Conservation (phyloP, 768 basidiomycete genomes). For the Panaeolus cyanescens region DNA sequence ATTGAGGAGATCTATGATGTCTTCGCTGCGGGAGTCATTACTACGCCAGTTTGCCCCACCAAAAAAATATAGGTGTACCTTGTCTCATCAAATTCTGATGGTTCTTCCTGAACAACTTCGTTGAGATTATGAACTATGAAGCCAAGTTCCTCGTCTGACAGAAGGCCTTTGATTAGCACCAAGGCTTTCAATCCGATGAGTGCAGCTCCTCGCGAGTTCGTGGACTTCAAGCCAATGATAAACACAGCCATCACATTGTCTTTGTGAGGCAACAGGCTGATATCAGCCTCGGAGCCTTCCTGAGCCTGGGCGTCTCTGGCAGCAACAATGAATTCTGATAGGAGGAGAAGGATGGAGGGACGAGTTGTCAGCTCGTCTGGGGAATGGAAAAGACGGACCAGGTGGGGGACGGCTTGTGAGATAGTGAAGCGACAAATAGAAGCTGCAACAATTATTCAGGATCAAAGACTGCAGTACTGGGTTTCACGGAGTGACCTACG, state of each 20-base stretch:
- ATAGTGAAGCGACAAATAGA: conserved; percentile 69
- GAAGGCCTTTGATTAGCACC: conserved; percentile 60
- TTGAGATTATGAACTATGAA: conserved; percentile 79
- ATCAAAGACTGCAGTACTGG: neutral
- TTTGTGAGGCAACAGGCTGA: conserved; percentile 61
- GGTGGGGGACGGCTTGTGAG: conserved; percentile 68
- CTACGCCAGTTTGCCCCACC: neutral
- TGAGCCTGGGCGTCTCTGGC: conserved; percentile 40
- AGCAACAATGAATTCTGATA: conserved; percentile 65
- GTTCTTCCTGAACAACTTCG: conserved; percentile 60
- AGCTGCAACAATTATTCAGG: conserved; percentile 41
- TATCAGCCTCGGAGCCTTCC: conserved; percentile 20
- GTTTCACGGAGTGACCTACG: conserved; percentile 48
- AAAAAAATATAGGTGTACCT: conserved; percentile 37
- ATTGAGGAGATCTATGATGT: conserved; percentile 62
- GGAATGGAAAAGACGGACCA: conserved; percentile 74
- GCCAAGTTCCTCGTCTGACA: conserved; percentile 73
- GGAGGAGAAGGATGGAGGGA: conserved; percentile 62
- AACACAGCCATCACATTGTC: conserved; percentile 74
- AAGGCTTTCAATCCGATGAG: conserved; percentile 68
- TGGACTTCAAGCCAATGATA: conserved; percentile 55
- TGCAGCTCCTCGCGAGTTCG: conserved; percentile 56
- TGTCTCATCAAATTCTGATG: conserved; percentile 54
- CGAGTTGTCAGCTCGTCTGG: conserved; percentile 71
- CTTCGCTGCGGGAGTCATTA: conserved; percentile 42